Base-by-base conservation (phyloP, 495 filamentous ascomycete species). In the Lentithecium fluviatile region DNA sequence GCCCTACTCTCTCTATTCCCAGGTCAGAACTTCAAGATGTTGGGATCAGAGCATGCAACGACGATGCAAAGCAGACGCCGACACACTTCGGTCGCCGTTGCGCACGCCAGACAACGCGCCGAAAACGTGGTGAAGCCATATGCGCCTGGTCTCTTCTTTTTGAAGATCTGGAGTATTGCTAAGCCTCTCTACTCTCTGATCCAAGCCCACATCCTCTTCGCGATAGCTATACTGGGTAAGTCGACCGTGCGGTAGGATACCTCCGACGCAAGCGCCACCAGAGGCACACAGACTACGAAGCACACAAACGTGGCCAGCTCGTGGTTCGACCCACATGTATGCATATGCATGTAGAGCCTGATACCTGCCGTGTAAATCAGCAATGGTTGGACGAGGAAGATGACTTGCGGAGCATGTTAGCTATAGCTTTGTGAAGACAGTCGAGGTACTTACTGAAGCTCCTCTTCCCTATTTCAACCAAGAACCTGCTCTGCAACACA, bases 291-390 rank as follows among this genome's bases (percentile, higher is more conserved):
- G 13, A 64, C 55, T 12, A 69, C 37, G 36, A 71, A 65, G 32
- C 64, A 62, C 8, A 54, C 32, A 23, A 66, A 57, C 2, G 58
- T 54, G 5, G 52, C 24, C n/a, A 57, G 15, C 20, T 52, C 47
- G 29, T 57, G 60, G 20, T 51, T 57, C 52, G 29, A 0, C 12
- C 52, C 60, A 2, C 42, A 52, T 13, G 49, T 38, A 42, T 59
- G 60, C 12, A 71, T 57, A 17, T 67, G 50, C 49, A 57, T 57
- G 48, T 58, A 68, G 4, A 70, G 42, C 46, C 69, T 67, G 58
- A 74, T 71, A 52, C 71, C 71, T n/a, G 64, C 62, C 13, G 70
- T 69, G 51, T 74, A 74, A n/a, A 68, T 54, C 20, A 74, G 54
- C 56, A 72, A 59, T 8, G 58, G 51, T 52, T 72, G 68, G 17